phyloP scores from a whole-genome alignment of 164 flowering plant genomes.

The Taxillus chinensis region DNA sequence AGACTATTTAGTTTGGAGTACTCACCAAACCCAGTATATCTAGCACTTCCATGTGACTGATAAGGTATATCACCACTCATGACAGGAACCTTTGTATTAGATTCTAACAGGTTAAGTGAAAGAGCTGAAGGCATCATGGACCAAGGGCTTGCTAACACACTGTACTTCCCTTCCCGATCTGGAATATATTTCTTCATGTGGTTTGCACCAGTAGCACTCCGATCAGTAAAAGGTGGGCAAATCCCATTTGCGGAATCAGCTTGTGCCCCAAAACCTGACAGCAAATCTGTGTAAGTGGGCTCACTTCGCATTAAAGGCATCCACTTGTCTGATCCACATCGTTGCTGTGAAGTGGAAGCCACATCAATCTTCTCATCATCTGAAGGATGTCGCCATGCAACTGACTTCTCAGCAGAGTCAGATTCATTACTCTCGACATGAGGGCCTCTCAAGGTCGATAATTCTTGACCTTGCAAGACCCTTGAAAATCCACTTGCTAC shows the following conservation, averaged over 20 bases:
- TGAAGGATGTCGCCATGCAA: constrained; percentile 29
- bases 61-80: constrained; percentile 33
- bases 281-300: constrained; percentile 52
- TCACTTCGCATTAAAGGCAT: constrained; percentile 37
- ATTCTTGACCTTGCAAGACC: constrained; percentile 96
- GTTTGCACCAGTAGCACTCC: constrained; percentile 18
- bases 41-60: constrained; percentile 27
- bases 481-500: constrained; percentile 51
- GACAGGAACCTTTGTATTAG: constrained; percentile 24
- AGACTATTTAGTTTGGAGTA: constrained; percentile 29
- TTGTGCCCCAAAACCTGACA: constrained; percentile 55
- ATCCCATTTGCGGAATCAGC: constrained; percentile 30
- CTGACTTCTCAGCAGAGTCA: constrained; percentile 53
- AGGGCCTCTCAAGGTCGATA: constrained; percentile 57
- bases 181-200: constrained; percentile 24
- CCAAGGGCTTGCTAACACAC: constrained; percentile 31
- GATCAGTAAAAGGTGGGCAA: constrained; percentile 23
- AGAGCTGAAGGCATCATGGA: constrained; percentile 39
- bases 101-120: constrained; percentile 43
- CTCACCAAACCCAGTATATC: constrained; percentile 33
- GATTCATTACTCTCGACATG: constrained; percentile 53
- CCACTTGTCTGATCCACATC: constrained; percentile 50
- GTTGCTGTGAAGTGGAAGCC: constrained; percentile 28
- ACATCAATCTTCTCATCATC: constrained; percentile 53
- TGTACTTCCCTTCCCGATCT: constrained; percentile 44